Conservation (phyloP, 2,329 filamentous ascomycete species). For the Pezicula rhizophila region DNA sequence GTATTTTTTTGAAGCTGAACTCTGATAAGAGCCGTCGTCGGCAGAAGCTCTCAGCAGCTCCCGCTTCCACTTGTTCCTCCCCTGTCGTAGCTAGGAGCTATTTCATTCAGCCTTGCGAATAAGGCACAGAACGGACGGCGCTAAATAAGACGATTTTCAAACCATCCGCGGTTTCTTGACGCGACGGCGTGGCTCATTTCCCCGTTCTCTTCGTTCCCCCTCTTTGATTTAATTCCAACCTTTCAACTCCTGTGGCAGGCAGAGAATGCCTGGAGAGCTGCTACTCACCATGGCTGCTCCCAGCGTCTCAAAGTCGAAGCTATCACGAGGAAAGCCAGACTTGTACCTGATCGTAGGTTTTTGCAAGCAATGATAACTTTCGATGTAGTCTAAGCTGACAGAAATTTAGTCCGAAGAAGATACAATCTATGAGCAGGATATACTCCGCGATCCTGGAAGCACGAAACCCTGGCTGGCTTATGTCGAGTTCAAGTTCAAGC, state of each 20-base stretch:
- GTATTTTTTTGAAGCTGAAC: too few relatives aligned
- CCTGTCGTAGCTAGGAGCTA: too few relatives aligned
- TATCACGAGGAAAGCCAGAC: slow-evolving; percentile 25
- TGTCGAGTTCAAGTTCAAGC: slow-evolving; percentile 81
- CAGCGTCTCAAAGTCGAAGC: slow-evolving; percentile 23
- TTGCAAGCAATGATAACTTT: background rate
- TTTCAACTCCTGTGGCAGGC: slow-evolving; percentile 18
- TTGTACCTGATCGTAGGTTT: slow-evolving; percentile 30
- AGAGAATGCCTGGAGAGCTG: slow-evolving; percentile 30
- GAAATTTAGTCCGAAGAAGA: slow-evolving; percentile 70
- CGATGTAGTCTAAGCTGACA: slow-evolving; percentile 11
- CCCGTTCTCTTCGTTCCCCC: slow-evolving; percentile 11
- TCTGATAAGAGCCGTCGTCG: too few relatives aligned
- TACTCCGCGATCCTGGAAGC: slow-evolving; percentile 76
- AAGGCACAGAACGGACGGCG: background rate
- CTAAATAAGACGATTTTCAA: slow-evolving; percentile 9
- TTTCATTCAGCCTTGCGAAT: slow-evolving; percentile 1
- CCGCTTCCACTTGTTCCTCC: too few relatives aligned
- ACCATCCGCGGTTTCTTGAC: slow-evolving; percentile 13
- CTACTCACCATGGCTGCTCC: slow-evolving; percentile 28
- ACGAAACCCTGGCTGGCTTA: slow-evolving; percentile 95
- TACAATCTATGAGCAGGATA: slow-evolving; percentile 92
- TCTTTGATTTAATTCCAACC: background rate
- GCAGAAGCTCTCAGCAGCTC: background rate
- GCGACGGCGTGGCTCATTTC: slow-evolving; percentile 10